Evolutionary conservation across 495 filamentous ascomycete species (phyloP).

Genomic region (Thermothielavioides terrestris): DNA sequence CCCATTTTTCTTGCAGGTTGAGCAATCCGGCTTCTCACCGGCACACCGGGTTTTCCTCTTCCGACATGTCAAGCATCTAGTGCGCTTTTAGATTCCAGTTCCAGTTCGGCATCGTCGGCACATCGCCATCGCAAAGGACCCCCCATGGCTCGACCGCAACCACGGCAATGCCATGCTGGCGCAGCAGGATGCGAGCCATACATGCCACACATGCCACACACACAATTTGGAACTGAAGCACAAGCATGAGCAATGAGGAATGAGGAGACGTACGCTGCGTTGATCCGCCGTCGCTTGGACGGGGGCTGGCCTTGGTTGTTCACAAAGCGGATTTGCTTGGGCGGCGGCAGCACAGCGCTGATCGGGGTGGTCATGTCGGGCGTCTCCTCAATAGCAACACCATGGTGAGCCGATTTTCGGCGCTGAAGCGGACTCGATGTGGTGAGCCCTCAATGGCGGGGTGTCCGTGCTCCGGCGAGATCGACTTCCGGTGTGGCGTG

Average conservation of each 20-base stretch:
- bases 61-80: constrained; percentile 68
- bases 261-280: constrained; percentile 58
- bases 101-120: not conserved
- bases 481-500: no score
- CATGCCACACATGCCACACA: no score
- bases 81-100: constrained; percentile 20
- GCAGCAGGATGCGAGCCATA: no score
- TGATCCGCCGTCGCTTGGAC: constrained; percentile 71
- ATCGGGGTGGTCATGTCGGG: constrained; percentile 35
- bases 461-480: not conserved
- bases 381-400: constrained; percentile 22
- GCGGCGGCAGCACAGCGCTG: constrained; percentile 36
- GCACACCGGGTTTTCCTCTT: constrained; percentile 79
- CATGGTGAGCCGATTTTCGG: constrained; percentile 20
- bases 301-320: constrained; percentile 74
- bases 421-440: constrained; percentile 4
- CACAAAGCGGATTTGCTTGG: constrained; percentile 64
- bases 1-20: constrained; percentile 66
- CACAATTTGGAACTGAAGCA: not conserved
- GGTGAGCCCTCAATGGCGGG: constrained; percentile 8
- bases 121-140: not conserved
- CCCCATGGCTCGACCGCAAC: no score
- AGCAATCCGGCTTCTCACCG: constrained; percentile 65
- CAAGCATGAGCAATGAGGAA: not conserved
- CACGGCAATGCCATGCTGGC: no score